Percentiles rank a stretch among this genome's conserved stretches.
Evolutionary conservation across 345 rosid genomes (phyloP).

Genomic region (Lepidium didymum): DNA sequence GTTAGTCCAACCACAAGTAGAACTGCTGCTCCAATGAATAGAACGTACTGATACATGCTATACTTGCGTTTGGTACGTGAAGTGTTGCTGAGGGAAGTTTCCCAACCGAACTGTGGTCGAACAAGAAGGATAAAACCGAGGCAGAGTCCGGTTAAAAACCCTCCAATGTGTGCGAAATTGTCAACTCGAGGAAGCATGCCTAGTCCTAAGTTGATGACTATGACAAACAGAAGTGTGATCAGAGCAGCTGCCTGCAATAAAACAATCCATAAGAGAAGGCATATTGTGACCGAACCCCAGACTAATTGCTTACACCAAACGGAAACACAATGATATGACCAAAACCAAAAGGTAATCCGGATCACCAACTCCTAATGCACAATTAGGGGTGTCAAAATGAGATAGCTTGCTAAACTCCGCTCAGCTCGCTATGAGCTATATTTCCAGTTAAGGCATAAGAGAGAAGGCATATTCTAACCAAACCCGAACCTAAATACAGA

Average conservation of each 20-base stretch:
- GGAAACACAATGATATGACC: neutral
- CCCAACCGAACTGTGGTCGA: conserved; percentile 83
- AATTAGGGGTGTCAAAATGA: no score
- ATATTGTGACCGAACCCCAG: no score
- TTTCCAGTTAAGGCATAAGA: no score
- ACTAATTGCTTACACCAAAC: no score
- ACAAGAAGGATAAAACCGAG: conserved; percentile 61
- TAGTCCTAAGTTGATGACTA: conserved; percentile 59
- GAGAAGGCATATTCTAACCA: neutral
- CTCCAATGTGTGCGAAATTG: conserved; percentile 92
- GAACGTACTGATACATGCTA: conserved; percentile 66
- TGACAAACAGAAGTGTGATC: conserved; percentile 54
- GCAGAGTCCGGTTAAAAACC: conserved; percentile 65
- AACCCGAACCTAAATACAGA: no score
- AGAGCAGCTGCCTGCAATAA: conserved; percentile 58
- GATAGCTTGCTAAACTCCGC: no score
- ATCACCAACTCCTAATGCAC: no score
- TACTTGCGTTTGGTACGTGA: conserved; percentile 53
- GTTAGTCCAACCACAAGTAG: conserved; percentile 64
- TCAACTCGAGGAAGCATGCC: conserved; percentile 93
- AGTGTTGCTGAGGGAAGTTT: conserved; percentile 33
- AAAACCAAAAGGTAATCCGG: neutral
- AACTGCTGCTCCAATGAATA: conserved; percentile 37
- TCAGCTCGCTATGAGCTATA: no score
- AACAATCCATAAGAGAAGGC: neutral